Evolutionary conservation across 768 basidiomycete genomes (phyloP).

Genomic region (Lanmaoa pseudosensibilis): DNA sequence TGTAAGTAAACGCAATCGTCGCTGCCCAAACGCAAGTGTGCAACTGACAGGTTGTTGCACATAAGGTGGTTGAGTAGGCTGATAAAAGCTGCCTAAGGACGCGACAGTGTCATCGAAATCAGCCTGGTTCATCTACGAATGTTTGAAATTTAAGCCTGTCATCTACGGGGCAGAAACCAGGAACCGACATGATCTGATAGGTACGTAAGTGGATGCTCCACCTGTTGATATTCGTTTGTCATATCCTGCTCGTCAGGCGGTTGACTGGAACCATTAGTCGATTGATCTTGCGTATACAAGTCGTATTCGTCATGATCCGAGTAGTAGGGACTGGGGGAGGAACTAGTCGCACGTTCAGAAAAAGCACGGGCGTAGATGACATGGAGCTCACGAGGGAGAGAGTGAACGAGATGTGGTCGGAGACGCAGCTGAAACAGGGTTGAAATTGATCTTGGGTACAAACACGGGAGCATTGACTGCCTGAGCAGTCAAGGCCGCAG

Average conservation of each 20-base stretch:
- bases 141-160: not conserved
- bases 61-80: conserved; percentile 44
- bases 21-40: not conserved
- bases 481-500: conserved; percentile 51
- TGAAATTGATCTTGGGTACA: conserved; percentile 69
- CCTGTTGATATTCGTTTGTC: conserved; percentile 23
- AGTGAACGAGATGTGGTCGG: conserved; percentile 28
- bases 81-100: conserved; percentile 39
- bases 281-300: conserved; percentile 21
- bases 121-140: conserved; percentile 17
- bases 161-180: not conserved
- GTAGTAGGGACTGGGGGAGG: conserved; percentile 31
- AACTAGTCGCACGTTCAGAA: conserved; percentile 19
- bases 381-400: conserved; percentile 28
- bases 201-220: conserved; percentile 22
- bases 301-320: conserved; percentile 42
- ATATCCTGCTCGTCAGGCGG: conserved; percentile 17
- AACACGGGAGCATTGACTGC: conserved; percentile 85
- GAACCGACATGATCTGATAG: conserved; percentile 22
- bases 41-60: conserved; percentile 66
- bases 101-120: conserved; percentile 33
- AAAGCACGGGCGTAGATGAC: not conserved
- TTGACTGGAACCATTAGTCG: conserved; percentile 7
- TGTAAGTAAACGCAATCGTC: not conserved
- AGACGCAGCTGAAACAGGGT: conserved; percentile 7